Evolutionary conservation across 805 yeast species (phyloP).

Genomic region (Kodamaea leandrae): DNA sequence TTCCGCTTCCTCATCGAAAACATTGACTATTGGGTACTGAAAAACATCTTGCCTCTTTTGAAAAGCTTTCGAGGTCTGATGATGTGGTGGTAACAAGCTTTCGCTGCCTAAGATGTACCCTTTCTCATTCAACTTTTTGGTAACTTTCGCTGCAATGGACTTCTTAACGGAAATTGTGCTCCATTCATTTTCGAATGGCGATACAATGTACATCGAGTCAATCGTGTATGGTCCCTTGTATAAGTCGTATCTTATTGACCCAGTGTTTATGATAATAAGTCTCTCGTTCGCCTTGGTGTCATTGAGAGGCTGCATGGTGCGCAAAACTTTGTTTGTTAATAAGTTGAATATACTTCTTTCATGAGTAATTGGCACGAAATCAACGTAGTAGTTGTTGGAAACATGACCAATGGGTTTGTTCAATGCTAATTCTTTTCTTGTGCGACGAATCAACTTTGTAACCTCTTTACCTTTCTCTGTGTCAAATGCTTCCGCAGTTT

Average conservation of each 20-base stretch:
- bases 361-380: constrained; percentile 54
- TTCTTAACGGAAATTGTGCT: constrained; percentile 59
- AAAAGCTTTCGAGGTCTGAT: constrained; percentile 9
- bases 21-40: background rate
- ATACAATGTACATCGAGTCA: constrained; percentile 76
- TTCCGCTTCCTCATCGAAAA: background rate
- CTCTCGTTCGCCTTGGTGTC: constrained; percentile 23
- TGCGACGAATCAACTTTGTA: constrained; percentile 40
- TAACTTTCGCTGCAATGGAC: constrained; percentile 51
- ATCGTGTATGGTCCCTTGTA: constrained; percentile 79
- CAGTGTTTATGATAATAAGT: constrained; percentile 74
- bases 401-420: constrained; percentile 62
- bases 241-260: constrained; percentile 83
- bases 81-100: constrained; percentile 13
- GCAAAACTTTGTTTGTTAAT: constrained; percentile 56
- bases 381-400: constrained; percentile 62
- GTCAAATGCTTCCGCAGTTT: constrained; percentile 36
- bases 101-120: constrained; percentile 39
- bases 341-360: constrained; percentile 57
- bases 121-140: constrained; percentile 55
- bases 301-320: constrained; percentile 33
- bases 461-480: constrained; percentile 55
- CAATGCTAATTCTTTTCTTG: constrained; percentile 51
- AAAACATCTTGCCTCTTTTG: background rate
- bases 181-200: constrained; percentile 87